Conservation (phyloP, 2,329 filamentous ascomycete species). For the Beauveria scarabaeidicola region DNA sequence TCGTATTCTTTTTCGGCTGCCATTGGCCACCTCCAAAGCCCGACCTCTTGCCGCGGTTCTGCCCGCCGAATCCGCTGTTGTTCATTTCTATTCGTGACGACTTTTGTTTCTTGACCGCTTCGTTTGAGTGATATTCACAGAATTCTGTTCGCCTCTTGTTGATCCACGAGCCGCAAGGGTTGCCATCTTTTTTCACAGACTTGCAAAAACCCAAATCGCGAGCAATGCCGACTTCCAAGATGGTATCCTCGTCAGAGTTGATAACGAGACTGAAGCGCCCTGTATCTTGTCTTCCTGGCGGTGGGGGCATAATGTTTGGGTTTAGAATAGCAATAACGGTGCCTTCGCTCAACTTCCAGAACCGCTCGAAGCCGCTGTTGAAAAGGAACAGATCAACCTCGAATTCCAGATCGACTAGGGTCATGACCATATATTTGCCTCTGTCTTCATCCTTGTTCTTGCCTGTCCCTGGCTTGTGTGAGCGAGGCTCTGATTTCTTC, state of each 20-base stretch:
- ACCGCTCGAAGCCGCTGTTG: constrained; percentile 79
- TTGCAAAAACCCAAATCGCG: constrained; percentile 87
- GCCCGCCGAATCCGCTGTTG: constrained; percentile 44
- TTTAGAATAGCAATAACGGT: constrained; percentile 90
- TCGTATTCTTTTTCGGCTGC: constrained; percentile 18
- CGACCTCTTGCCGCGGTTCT: constrained; percentile 18
- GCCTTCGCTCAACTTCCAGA: constrained; percentile 90
- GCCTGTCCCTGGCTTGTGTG: constrained; percentile 40
- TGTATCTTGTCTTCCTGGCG: constrained; percentile 63
- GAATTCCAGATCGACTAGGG: constrained; percentile 79
- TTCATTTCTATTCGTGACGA: constrained; percentile 72
- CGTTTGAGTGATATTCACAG: constrained; percentile 87
- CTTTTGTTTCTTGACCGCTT: constrained; percentile 61
- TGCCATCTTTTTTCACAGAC: constrained; percentile 73
- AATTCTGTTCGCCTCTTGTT: constrained; percentile 81
- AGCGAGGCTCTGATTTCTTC: constrained; percentile 73
- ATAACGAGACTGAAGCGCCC: constrained; percentile 81
- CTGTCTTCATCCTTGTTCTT: constrained; percentile 44
- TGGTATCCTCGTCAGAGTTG: constrained; percentile 75
- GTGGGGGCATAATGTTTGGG: constrained; percentile 81
- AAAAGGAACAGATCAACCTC: constrained; percentile 91
- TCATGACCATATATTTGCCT: constrained; percentile 89
- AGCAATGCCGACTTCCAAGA: constrained; percentile 79
- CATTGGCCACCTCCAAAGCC: constrained; percentile 16
- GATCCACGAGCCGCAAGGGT: constrained; percentile 73